Conservation (phyloP, 75 land plant species). For the Pinus albicaulis region DNA sequence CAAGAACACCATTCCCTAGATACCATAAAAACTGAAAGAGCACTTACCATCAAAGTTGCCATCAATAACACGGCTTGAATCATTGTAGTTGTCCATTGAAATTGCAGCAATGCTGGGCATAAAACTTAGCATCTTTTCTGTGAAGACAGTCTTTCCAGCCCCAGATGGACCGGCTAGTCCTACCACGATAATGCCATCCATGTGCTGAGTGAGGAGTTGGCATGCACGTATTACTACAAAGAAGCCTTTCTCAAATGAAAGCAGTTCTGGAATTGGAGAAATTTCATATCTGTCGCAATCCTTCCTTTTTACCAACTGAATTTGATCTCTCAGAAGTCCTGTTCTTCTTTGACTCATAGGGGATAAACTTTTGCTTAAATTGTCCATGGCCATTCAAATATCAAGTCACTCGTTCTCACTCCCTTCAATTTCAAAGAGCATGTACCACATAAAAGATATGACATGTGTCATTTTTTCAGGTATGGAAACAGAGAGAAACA, state of each 20-base stretch:
- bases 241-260: slow-evolving; percentile 92
- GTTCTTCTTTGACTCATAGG: slow-evolving; percentile 20
- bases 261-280: slow-evolving; percentile 61
- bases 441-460: too few species aligned
- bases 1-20: background rate
- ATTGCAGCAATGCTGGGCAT: slow-evolving; percentile 84
- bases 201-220: slow-evolving; percentile 76
- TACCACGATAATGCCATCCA: slow-evolving; percentile 74
- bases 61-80: slow-evolving; percentile 79
- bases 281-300: slow-evolving; percentile 80
- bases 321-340: slow-evolving; percentile 81
- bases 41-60: slow-evolving; percentile 85
- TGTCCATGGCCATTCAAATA: slow-evolving; percentile 10
- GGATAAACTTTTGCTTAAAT: slow-evolving; percentile 4
- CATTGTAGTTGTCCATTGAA: slow-evolving; percentile 95
- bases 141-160: slow-evolving; percentile 89
- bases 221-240: slow-evolving; percentile 84
- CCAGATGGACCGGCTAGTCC: slow-evolving; percentile 93
- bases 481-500: too few species aligned
- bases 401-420: too few species aligned
- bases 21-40: background rate
- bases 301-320: slow-evolving; percentile 67
- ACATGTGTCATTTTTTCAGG: too few species aligned
- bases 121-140: slow-evolving; percentile 78
- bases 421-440: too few species aligned